A percentile compares a stretch with the other conserved stretches of the same genome.
Evolutionary conservation across 805 yeast genomes (phyloP).

Genomic region (Myxozyma geophila): DNA sequence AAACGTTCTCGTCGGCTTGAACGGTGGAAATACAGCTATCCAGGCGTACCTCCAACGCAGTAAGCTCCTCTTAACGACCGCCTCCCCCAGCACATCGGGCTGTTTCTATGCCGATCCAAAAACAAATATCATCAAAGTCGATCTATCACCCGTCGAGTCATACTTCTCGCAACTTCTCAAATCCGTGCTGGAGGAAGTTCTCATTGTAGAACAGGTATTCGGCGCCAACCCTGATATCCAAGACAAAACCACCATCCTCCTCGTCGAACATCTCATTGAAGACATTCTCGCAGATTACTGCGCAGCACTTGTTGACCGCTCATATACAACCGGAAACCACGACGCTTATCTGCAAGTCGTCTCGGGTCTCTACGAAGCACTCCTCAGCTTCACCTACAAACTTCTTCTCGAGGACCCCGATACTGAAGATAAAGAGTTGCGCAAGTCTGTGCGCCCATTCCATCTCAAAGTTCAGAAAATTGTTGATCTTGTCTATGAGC

Average conservation of each 20-base stretch:
- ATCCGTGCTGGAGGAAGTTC: constrained; percentile 48
- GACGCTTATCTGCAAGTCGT: constrained; percentile 47
- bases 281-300: constrained; percentile 41
- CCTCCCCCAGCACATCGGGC: constrained; percentile 16
- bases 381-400: constrained; percentile 33
- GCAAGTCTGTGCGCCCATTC: constrained; percentile 11
- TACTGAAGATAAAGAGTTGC: constrained; percentile 10
- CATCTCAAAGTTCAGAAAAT: constrained; percentile 35
- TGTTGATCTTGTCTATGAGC: constrained; percentile 40
- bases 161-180: constrained; percentile 44
- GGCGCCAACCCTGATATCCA: constrained; percentile 52
- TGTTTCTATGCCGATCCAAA: constrained; percentile 25
- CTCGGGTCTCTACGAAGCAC: constrained; percentile 45
- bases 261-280: constrained; percentile 53
- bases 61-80: constrained; percentile 28
- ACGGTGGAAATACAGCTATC: constrained; percentile 45
- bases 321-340: constrained; percentile 20
- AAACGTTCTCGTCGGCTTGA: constrained; percentile 43
- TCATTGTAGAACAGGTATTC: constrained; percentile 52
- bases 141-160: constrained; percentile 30
- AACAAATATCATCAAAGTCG: constrained; percentile 27
- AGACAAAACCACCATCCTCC: constrained; percentile 47
- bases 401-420: constrained; percentile 40
- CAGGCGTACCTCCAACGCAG: constrained; percentile 40
- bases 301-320: constrained; percentile 37